Base-by-base conservation (phyloP, 257 asterid genomes). In the Thymus quinquecostatus region DNA sequence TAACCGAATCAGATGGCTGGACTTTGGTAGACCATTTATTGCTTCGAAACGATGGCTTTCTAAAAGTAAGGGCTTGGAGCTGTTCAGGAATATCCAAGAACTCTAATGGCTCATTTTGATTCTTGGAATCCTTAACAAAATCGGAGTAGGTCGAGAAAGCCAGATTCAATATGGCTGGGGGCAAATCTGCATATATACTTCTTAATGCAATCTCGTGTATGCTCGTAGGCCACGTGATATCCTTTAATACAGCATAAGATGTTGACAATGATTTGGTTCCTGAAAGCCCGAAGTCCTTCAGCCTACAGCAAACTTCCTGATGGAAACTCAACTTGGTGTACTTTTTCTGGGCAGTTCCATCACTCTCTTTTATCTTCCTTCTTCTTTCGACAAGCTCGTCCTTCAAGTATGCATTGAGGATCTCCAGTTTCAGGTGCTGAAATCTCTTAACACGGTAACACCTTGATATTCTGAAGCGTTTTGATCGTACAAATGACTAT, bases 171-270 rank as follows among this genome's bases (percentile, higher is more conserved):
- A 88, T 60, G 77, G 61, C 66, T 62, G 78, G 66, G 21, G 91
- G 91, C 79, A 88, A 77, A 70, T 78, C 60, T 50, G 86, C 66
- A 81, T 75, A 86, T 32, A 72, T 70, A 73, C 82, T 78, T 76
- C 79, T 86, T 64, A 82, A 56, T 54, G 89, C 88, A 79, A 89
- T 83, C 79, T 92, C 98, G 29, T 76, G 83, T 72, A 89, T 63
- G 82, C 96, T 87, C 21, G 79, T 82, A 0, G 94, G 98, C 77
- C 81, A 85, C 77, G 74, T 81, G 55, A 86, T 65, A 74, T 81
- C 84, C 61, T 84, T 73, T 66, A 86, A 66, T 13, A 81, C 74
- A 68, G 77, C 78, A 6, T 74, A 74, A 72, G 69, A 9, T 1
- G 69, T 38, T 58, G 49, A 32, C 53, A 84, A 72, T 10, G 83